phyloP scores from a whole-genome alignment of 2,329 filamentous ascomycete species.

The Tolypocladium inflatum region DNA sequence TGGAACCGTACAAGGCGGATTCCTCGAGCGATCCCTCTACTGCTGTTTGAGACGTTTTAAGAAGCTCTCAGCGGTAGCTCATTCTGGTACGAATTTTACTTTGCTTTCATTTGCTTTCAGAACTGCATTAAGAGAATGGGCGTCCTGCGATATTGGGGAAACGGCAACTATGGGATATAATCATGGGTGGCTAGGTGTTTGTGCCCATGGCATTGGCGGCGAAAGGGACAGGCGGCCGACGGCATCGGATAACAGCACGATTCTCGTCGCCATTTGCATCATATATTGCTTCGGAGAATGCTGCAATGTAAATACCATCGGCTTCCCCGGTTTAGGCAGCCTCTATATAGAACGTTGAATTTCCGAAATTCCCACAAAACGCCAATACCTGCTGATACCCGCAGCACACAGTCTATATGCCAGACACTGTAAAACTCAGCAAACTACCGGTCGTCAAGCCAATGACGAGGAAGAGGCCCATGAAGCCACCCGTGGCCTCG shows the following conservation, averaged over 20 bases:
- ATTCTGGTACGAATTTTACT: not conserved
- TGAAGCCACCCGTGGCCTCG: conserved; percentile 86
- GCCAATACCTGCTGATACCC: not conserved
- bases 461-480: conserved; percentile 81
- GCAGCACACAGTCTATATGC: conserved; percentile 10
- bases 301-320: not conserved
- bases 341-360: not conserved
- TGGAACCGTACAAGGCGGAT: conserved; percentile 4
- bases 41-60: not conserved
- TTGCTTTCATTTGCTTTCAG: not conserved
- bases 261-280: not conserved
- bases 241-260: conserved; percentile 1
- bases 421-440: conserved; percentile 68
- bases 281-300: not conserved
- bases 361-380: not conserved
- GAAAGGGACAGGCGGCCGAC: not conserved
- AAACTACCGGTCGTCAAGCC: conserved; percentile 81
- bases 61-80: no score
- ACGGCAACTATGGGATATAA: not conserved
- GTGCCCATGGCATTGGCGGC: not conserved
- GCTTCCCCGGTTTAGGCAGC: not conserved
- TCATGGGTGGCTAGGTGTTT: not conserved
- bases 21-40: not conserved
- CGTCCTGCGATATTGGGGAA: not conserved
- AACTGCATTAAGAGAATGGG: not conserved